These are phyloP conservation scores for Chrysoporthe austroafricana DNA, from an alignment of 2,329 filamentous ascomycete genomes.

Conservation along the genomic window DNA sequence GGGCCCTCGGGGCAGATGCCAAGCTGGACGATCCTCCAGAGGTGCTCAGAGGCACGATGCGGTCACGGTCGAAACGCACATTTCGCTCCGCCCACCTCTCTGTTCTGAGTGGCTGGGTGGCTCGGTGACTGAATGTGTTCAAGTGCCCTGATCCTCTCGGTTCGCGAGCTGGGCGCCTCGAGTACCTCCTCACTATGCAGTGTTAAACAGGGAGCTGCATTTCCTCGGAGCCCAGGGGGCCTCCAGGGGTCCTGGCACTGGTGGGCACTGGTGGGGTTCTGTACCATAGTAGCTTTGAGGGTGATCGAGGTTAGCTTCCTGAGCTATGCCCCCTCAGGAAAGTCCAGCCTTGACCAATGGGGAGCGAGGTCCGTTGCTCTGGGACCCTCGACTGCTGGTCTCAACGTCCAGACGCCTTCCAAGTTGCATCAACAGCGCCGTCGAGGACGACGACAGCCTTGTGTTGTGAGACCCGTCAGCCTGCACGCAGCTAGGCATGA, in stretches of 20 bases:
- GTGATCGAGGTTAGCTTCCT: neutral
- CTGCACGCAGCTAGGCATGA: neutral
- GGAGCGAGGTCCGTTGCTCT: neutral
- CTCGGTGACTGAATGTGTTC: neutral
- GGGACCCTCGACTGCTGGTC: neutral
- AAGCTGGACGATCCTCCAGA: neutral
- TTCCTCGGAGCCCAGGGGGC: constrained; percentile 11
- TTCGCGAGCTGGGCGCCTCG: neutral
- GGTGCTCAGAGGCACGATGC: neutral
- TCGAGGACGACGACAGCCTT: neutral
- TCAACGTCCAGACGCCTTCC: neutral
- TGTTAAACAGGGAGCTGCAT: neutral
- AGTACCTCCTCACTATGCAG: constrained; percentile 1
- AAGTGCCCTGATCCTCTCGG: neutral
- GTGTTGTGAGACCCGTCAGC: neutral
- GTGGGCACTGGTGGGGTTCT: neutral
- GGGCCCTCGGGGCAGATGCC: neutral
- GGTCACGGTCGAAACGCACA: neutral
- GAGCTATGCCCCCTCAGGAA: neutral
- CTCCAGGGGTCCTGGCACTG: neutral
- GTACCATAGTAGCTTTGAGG: neutral
- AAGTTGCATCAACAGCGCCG: neutral
- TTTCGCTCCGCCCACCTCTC: neutral
- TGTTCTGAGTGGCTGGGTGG: neutral
- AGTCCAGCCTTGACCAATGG: constrained; percentile 12